These are phyloP conservation scores for Geranium incanum DNA, from an alignment of 441 rosid genomes.

Conservation along the genomic window DNA sequence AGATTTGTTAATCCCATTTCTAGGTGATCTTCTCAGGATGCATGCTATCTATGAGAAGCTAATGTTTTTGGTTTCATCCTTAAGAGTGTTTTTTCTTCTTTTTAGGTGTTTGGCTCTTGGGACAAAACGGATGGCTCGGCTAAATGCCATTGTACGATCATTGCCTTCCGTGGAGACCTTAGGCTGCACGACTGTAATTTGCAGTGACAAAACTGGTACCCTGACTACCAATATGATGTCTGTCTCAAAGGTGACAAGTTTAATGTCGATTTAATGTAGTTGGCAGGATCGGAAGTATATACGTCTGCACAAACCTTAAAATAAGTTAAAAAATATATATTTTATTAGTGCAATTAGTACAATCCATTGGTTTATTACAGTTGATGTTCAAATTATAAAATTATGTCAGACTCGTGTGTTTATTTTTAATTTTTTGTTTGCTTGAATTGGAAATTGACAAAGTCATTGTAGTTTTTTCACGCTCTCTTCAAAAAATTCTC, in stretches of 20 bases:
- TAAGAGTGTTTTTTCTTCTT: not conserved
- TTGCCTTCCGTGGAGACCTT: slow-evolving; percentile 98
- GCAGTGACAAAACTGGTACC: slow-evolving; percentile 98
- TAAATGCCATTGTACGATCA: slow-evolving; percentile 94
- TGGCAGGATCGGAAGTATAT: not conserved
- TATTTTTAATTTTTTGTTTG: not conserved
- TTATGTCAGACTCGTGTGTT: not conserved
- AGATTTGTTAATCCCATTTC: slow-evolving; percentile 7
- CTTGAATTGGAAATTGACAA: not conserved
- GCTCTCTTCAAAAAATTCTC: not conserved
- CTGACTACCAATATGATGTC: slow-evolving; percentile 99
- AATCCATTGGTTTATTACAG: not conserved
- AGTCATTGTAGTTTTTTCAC: not conserved
- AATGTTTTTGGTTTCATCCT: slow-evolving; percentile 17
- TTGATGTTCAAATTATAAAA: not conserved
- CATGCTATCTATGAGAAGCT: slow-evolving; percentile 5
- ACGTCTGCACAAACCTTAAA: not conserved
- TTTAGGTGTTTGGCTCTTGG: slow-evolving; percentile 98
- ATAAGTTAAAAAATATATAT: no score
- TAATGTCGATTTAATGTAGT: not conserved
- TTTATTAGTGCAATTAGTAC: no score
- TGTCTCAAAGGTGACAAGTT: slow-evolving; percentile 67
- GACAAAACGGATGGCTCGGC: slow-evolving; percentile 97
- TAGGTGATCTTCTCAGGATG: not conserved
- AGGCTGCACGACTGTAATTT: slow-evolving; percentile 97